These are phyloP conservation scores for Leptosphaerulina australis DNA, from an alignment of 2,329 filamentous ascomycete genomes.

Conservation along the genomic window DNA sequence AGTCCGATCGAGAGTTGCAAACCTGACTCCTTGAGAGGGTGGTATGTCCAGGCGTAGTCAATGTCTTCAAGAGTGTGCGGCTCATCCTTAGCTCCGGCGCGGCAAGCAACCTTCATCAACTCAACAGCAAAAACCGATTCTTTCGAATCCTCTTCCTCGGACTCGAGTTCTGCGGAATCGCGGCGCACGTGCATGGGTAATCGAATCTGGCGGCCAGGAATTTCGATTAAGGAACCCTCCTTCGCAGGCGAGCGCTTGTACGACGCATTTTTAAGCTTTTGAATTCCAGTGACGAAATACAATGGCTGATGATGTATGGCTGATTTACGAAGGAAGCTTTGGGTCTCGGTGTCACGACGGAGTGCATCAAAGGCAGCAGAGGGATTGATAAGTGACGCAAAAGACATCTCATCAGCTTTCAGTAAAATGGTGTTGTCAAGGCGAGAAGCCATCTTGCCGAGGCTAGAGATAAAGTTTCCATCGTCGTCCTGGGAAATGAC, in stretches of 20 bases:
- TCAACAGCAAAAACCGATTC: slow-evolving; percentile 32
- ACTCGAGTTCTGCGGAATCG: slow-evolving; percentile 27
- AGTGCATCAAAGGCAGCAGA: slow-evolving; percentile 32
- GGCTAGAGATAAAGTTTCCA: slow-evolving; percentile 26
- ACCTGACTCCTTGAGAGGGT: slow-evolving; percentile 27
- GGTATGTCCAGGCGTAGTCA: slow-evolving; percentile 37
- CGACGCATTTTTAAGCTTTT: slow-evolving; percentile 52
- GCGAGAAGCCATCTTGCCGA: slow-evolving; percentile 1
- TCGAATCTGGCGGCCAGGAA: slow-evolving; percentile 12
- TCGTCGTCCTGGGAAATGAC: slow-evolving; percentile 28
- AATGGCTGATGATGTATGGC: slow-evolving; percentile 54
- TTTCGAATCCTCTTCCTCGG: slow-evolving; percentile 7
- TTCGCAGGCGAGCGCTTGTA: slow-evolving; percentile 20
- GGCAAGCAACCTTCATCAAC: slow-evolving; percentile 35
- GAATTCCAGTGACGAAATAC: slow-evolving; percentile 52
- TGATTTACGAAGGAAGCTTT: slow-evolving; percentile 31
- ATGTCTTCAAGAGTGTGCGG: slow-evolving; percentile 39
- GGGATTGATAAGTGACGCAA: slow-evolving; percentile 23
- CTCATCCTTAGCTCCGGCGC: slow-evolving; percentile 29
- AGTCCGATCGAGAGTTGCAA: slow-evolving; percentile 40
- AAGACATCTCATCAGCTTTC: slow-evolving; percentile 28
- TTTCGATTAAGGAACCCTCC: slow-evolving; percentile 22
- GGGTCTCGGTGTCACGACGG: slow-evolving; percentile 26
- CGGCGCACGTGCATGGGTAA: slow-evolving; percentile 31
- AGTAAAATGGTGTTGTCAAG: slow-evolving; percentile 23